phyloP scores from a whole-genome alignment of 345 rosid genomes.

The Gossypium arboreum region DNA sequence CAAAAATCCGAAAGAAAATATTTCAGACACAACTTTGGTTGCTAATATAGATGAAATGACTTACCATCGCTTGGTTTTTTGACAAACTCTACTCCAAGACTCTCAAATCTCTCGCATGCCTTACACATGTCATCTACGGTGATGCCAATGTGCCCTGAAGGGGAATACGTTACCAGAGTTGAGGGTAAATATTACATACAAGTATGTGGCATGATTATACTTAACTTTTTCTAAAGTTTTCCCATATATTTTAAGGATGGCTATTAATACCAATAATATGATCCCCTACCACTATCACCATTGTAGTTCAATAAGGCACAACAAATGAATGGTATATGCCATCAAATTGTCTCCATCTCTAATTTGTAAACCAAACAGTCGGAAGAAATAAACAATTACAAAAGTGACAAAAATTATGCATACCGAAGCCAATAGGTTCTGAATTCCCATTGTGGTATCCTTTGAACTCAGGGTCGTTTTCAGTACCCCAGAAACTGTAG shows the following conservation, averaged over 20 bases:
- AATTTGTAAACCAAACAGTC: background rate
- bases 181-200: too few relatives aligned
- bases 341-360: background rate
- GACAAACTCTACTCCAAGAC: constrained; percentile 80
- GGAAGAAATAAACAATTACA: background rate
- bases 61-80: constrained; percentile 82
- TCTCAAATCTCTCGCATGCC: constrained; percentile 92
- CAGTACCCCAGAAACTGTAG: constrained; percentile 93
- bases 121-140: constrained; percentile 89
- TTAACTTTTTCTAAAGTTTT: too few relatives aligned
- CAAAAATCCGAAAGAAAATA: too few relatives aligned
- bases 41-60: background rate
- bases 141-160: constrained; percentile 85
- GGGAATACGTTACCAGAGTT: background rate
- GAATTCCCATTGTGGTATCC: constrained; percentile 94
- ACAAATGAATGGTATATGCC: background rate
- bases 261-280: background rate
- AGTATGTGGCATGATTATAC: too few relatives aligned
- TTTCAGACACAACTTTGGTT: background rate
- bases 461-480: constrained; percentile 81
- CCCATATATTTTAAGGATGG: background rate
- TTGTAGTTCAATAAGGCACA: background rate
- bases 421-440: constrained; percentile 93
- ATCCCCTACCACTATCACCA: background rate
- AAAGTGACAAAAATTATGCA: background rate